Conservation (phyloP, 2,329 filamentous ascomycete species). For the Thelonectria olida region DNA sequence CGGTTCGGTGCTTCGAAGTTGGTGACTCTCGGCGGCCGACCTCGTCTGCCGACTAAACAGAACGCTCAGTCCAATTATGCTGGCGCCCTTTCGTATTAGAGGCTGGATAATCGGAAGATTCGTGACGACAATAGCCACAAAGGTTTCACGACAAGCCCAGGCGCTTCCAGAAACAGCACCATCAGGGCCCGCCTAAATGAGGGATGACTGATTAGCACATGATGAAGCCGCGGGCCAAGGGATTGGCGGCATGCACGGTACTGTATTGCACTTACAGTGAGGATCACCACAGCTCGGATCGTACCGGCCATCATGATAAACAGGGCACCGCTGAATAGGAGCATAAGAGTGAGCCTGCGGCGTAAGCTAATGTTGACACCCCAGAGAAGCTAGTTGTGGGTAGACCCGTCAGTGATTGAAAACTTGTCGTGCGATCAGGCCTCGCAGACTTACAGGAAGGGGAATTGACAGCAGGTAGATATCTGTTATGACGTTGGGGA, state of each 20-base stretch:
- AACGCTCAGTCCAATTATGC: slow-evolving; percentile 29
- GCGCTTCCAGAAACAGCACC: slow-evolving; percentile 30
- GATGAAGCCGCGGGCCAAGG: too few species aligned
- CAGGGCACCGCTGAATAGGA: slow-evolving; percentile 31
- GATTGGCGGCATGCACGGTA: too few species aligned
- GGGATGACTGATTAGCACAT: not conserved
- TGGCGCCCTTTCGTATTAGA: slow-evolving; percentile 31
- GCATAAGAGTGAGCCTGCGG: slow-evolving; percentile 32
- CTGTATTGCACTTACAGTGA: slow-evolving; percentile 5
- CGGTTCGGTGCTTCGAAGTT: slow-evolving; percentile 28
- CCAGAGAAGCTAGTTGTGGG: slow-evolving; percentile 28
- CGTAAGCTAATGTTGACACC: slow-evolving; percentile 35
- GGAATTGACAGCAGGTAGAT: slow-evolving; percentile 32
- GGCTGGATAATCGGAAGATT: slow-evolving; percentile 42
- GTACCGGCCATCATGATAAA: slow-evolving; percentile 37
- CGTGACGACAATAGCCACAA: slow-evolving; percentile 49
- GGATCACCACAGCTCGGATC: slow-evolving; percentile 31
- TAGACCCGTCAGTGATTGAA: not conserved
- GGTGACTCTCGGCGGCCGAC: slow-evolving; percentile 32
- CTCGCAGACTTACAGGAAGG: slow-evolving; percentile 16
- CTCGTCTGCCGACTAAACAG: slow-evolving; percentile 29
- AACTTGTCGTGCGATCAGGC: not conserved
- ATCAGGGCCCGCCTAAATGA: slow-evolving; percentile 25
- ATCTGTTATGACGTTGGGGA: slow-evolving; percentile 33
- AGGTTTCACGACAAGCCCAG: slow-evolving; percentile 51